These are phyloP conservation scores for Rhizopus stolonifer DNA, from an alignment of 371 early-diverging fungal species.

Conservation along the genomic window DNA sequence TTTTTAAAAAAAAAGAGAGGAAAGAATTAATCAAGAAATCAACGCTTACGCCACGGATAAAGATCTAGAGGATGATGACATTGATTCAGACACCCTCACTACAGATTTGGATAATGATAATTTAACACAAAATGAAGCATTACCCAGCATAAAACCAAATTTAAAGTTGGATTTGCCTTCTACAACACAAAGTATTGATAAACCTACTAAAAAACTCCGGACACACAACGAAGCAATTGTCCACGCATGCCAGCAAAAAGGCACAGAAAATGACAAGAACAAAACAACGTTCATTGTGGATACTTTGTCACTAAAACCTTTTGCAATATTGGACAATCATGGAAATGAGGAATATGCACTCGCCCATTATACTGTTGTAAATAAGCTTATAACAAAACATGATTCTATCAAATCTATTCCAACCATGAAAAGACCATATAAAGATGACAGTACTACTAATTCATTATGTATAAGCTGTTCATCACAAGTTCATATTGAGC, in stretches of 20 bases:
- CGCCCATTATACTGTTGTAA: slow-evolving; percentile 3
- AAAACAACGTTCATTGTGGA: slow-evolving; percentile 9
- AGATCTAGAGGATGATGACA: slow-evolving; percentile 9
- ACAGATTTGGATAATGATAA: slow-evolving; percentile 5
- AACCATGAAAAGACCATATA: slow-evolving; percentile 92
- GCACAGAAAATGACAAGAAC: slow-evolving; percentile 4
- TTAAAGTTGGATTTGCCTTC: slow-evolving; percentile 12
- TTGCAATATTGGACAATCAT: slow-evolving; percentile 12
- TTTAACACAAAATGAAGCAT: slow-evolving; percentile 4
- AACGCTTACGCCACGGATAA: slow-evolving; percentile 11
- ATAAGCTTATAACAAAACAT: not conserved
- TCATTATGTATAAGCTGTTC: slow-evolving; percentile 74
- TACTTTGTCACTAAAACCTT: slow-evolving; percentile 8
- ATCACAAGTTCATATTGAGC: slow-evolving; percentile 40
- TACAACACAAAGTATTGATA: slow-evolving; percentile 8
- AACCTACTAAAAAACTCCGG: slow-evolving; percentile 8
- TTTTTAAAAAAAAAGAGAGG: slow-evolving; percentile 11
- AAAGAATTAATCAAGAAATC: slow-evolving; percentile 3
- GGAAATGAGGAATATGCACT: slow-evolving; percentile 20
- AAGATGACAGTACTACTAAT: slow-evolving; percentile 85
- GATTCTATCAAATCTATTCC: slow-evolving; percentile 79
- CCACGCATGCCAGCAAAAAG: slow-evolving; percentile 7
- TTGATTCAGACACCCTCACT: slow-evolving; percentile 4
- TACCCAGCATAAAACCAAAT: slow-evolving; percentile 7
- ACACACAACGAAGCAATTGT: slow-evolving; percentile 4